phyloP scores from a whole-genome alignment of 768 basidiomycete species.

The Sporobolomyces roseus region DNA sequence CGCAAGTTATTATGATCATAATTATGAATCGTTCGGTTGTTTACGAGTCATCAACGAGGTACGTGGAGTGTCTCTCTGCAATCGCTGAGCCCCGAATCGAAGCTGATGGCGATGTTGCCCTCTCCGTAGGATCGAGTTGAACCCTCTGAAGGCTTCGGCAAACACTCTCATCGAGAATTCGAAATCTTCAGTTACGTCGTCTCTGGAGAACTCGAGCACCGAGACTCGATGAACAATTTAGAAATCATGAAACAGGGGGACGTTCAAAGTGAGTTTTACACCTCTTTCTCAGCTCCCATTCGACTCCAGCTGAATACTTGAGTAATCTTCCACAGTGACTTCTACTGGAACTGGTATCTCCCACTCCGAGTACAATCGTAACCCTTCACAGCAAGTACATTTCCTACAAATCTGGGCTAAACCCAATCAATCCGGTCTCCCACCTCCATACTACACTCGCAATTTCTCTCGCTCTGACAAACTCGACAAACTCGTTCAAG shows the following conservation, averaged over 20 bases:
- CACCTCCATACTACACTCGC: slow-evolving; percentile 78
- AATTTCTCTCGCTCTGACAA: slow-evolving; percentile 81
- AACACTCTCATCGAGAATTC: slow-evolving; percentile 57
- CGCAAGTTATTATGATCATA: slow-evolving; percentile 60
- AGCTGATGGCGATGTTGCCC: too few relatives aligned
- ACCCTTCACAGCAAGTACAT: slow-evolving; percentile 50
- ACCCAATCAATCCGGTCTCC: slow-evolving; percentile 55
- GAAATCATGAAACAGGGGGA: slow-evolving; percentile 86
- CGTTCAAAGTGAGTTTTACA: slow-evolving; percentile 63
- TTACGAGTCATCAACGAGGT: slow-evolving; percentile 84
- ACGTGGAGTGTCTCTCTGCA: neutral
- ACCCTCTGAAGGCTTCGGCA: slow-evolving; percentile 73
- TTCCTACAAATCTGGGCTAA: slow-evolving; percentile 70
- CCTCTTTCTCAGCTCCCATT: neutral
- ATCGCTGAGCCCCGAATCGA: too few relatives aligned
- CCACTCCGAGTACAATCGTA: slow-evolving; percentile 68
- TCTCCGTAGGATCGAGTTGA: slow-evolving; percentile 64
- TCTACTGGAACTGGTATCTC: slow-evolving; percentile 87
- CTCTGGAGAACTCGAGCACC: slow-evolving; percentile 71
- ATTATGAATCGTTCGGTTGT: slow-evolving; percentile 61
- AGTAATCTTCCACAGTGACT: slow-evolving; percentile 45
- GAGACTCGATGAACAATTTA: slow-evolving; percentile 85
- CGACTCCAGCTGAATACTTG: neutral
- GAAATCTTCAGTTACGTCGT: slow-evolving; percentile 90
- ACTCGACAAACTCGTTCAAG: slow-evolving; percentile 62